Conservation (phyloP, 495 filamentous ascomycete species). For the Trichoderma gamsii region DNA sequence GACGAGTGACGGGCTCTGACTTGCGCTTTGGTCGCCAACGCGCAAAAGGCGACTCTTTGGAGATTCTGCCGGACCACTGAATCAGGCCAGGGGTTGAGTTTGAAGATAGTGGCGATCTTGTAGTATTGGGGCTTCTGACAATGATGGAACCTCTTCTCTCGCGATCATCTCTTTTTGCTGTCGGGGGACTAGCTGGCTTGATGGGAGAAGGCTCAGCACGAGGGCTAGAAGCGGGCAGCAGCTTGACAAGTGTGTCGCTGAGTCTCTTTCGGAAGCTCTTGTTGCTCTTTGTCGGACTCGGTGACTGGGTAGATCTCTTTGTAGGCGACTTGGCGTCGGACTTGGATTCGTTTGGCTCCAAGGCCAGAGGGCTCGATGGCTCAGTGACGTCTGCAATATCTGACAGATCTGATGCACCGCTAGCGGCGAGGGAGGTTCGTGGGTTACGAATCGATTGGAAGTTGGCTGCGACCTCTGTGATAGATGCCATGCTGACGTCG, state of each 20-base stretch:
- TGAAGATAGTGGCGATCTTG: background rate
- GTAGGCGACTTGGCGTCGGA: background rate
- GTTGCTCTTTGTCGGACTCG: slow-evolving; percentile 1
- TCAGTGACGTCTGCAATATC: background rate
- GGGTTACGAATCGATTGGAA: background rate
- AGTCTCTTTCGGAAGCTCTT: slow-evolving; percentile 9
- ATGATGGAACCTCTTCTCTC: background rate
- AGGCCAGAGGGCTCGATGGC: background rate
- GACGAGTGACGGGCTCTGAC: background rate
- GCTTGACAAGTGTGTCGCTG: slow-evolving; percentile 2
- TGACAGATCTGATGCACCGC: background rate
- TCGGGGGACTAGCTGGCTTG: background rate
- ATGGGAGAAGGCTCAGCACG: slow-evolving; percentile 3
- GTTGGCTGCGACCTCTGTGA: background rate
- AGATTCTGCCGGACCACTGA: background rate
- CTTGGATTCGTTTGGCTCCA: background rate
- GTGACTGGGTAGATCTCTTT: background rate
- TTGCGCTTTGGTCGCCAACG: slow-evolving; percentile 9
- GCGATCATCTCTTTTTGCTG: background rate
- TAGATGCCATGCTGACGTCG: slow-evolving; percentile 10
- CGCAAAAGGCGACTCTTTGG: background rate
- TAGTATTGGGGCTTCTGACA: background rate
- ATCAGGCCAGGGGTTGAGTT: slow-evolving; percentile 2
- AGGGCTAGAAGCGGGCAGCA: background rate
- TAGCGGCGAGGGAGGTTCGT: background rate